Base-by-base conservation (phyloP, 192 early-diverging fungal genomes). In the Umbelopsis sp. region DNA sequence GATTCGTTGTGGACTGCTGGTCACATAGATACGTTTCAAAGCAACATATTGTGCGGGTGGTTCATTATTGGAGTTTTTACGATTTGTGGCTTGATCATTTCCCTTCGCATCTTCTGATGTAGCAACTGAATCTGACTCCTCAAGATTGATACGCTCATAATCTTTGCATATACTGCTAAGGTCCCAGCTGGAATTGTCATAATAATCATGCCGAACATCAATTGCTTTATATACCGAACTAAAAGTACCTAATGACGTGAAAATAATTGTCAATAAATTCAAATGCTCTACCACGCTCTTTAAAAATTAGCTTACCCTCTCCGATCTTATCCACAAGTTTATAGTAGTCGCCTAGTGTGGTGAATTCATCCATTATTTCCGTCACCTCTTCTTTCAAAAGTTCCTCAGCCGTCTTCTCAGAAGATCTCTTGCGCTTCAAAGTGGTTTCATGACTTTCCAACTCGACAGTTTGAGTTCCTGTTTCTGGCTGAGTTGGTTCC, bases 161-260 rank as follows among this genome's bases (percentile, higher is more conserved):
- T 35, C 55, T 1, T 61, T 61, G 55, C 55, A 61, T 10, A 61
- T 61, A 33, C 13, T 35, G 55, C 30, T 61, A 22, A 58, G 77
- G 18, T 85, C 86, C 88, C 91, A 92, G 30, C 76, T 71, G 41
- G 76, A 69, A 73, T 96, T 95, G 50, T 93, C 87, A 73, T 91
- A 94, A 12, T 74, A 65, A 9, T 88, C 80, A 70, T 94, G 87
- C 35, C 86, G 77, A 11, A 92, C 71, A 69, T 98, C 94, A 15
- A 93, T 71, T 3, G 95, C 94, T 73, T 92, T 94, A 81, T 97
- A 98, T 3, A 98, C 96, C 0, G 91, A 89, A 72, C 91, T 93
- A 72, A 97, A 98, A 0, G 95, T 97, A 13, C 96, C 92, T 91
- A 68, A 21, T 44, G 27, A 52, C 3, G 27, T 30, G 27, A 30